These are phyloP conservation scores for Trichosporon sp. DNA, from an alignment of 1,284 basidiomycete species.

Conservation along the genomic window DNA sequence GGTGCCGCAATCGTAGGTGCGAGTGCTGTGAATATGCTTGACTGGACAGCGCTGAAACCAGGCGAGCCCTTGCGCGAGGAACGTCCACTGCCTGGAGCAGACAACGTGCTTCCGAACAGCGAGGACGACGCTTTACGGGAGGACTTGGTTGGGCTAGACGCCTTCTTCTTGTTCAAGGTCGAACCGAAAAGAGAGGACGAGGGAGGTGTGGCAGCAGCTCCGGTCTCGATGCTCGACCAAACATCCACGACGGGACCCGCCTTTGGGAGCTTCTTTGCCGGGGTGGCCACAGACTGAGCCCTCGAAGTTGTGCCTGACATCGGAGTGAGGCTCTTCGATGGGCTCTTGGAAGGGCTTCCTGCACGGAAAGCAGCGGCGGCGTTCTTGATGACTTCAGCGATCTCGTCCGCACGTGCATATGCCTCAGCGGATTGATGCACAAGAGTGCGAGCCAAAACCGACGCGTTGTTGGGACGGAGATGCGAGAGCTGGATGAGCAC, in stretches of 20 bases:
- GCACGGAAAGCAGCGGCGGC: background rate
- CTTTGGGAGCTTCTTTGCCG: conserved; percentile 15
- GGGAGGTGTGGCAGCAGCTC: background rate
- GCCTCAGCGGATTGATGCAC: background rate
- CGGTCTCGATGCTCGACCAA: conserved; percentile 29
- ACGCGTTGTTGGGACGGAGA: conserved; percentile 64
- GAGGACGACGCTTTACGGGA: conserved; percentile 39
- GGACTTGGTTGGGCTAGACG: background rate
- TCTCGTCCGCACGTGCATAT: conserved; percentile 62
- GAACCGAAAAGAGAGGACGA: conserved; percentile 37
- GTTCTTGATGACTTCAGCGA: conserved; percentile 63
- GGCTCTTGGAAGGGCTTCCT: background rate
- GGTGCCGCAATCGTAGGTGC: background rate
- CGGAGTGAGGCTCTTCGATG: background rate
- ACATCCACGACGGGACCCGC: conserved; percentile 26
- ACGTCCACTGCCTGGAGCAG: conserved; percentile 18
- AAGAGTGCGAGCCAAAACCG: conserved; percentile 53
- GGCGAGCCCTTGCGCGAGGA: conserved; percentile 33
- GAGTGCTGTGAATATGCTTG: conserved; percentile 31
- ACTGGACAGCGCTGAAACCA: conserved; percentile 35
- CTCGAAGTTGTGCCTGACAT: background rate
- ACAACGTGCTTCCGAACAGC: conserved; percentile 28
- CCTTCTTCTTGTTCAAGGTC: conserved; percentile 25
- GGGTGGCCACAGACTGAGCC: background rate
- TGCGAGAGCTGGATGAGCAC: conserved; percentile 69